Base-by-base conservation (phyloP, 495 filamentous ascomycete species). In the Talaromyces thailandensis region DNA sequence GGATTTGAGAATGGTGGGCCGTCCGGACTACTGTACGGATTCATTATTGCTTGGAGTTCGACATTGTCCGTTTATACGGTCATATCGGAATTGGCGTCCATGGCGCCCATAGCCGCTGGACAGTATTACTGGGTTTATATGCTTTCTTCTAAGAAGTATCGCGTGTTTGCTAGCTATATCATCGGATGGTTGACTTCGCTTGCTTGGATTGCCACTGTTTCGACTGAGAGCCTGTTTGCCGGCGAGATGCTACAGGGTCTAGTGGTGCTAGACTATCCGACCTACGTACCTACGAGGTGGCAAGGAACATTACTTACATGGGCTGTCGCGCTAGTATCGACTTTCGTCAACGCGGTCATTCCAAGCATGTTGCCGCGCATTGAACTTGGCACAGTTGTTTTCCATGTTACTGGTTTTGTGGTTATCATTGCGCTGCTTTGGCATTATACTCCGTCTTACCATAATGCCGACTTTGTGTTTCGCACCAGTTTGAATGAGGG, bases 271-370 rank as follows among this genome's bases (percentile, higher is more conserved):
- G 75, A 75, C 55, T 65, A 76, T 60, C 66, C 72, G 3, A 59
- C 62, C 8, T 84, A 82, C 64, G 64, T 23, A 1, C 66, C 71
- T 3, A 62, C 75, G 43, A 62, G 62, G 11, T 86, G 78, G 78
- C 81, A 85, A 18, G 78, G 72, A 12, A 80, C 81, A 0, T 68
- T 86, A 16, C 61, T 83, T 24, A 71, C 75, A 50, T 79, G 74
- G 66, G 75, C 70, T 1, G 65, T 75, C 2, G 67, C 80, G 14
- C 64, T 69, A 6, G 68, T 77, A 2, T 73, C 74, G 21, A 68
- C 81, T 7, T 64, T 81, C 29, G 64, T 80, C 53, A 82, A 82
- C 59, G 67, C 74, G 0, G 72, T 72, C 55, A 65, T 74, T 1
- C 75, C 76, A 4, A 70, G 71, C 12, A 63, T 64, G 18, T 70